phyloP scores from a whole-genome alignment of 2,329 filamentous ascomycete species.

The Dactylellina parvicollis region DNA sequence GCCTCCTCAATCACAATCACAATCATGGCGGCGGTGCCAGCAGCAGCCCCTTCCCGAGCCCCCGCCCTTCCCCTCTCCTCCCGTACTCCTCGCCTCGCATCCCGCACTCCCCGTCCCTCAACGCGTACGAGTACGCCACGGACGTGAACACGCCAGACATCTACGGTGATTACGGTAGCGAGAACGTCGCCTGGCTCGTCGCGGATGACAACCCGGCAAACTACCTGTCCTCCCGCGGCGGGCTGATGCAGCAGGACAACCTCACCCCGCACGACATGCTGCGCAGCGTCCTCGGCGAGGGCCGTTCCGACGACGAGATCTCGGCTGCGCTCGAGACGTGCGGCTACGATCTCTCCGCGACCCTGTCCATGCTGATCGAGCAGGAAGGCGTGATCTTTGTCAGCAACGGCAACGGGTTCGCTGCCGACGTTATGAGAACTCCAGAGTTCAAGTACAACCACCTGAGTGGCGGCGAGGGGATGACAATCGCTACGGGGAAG shows the following conservation, averaged over 20 bases:
- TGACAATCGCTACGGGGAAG: slow-evolving; percentile 50
- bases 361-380: slow-evolving; percentile 88
- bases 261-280: slow-evolving; percentile 99
- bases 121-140: slow-evolving; percentile 84
- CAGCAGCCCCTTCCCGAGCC: slow-evolving; percentile 91
- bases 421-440: slow-evolving; percentile 32
- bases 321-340: slow-evolving; percentile 88
- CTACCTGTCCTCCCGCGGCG: slow-evolving; percentile 75
- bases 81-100: slow-evolving; percentile 89
- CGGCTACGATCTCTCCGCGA: slow-evolving; percentile 91
- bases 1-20: slow-evolving; percentile 48
- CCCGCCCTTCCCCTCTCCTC: slow-evolving; percentile 88
- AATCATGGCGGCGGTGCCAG: too few species aligned
- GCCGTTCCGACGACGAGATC: slow-evolving; percentile 91
- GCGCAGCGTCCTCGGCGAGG: slow-evolving; percentile 88
- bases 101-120: slow-evolving; percentile 90
- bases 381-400: slow-evolving; percentile 58
- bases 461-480: slow-evolving; percentile 36
- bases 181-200: slow-evolving; percentile 97
- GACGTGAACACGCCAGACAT: slow-evolving; percentile 84
- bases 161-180: slow-evolving; percentile 88
- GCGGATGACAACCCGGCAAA: slow-evolving; percentile 80
- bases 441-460: slow-evolving; percentile 46
- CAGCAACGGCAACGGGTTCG: slow-evolving; percentile 7
- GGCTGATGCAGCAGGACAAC: slow-evolving; percentile 72